Conservation (phyloP, 768 basidiomycete genomes). For the Phlebiopsis gigantea region DNA sequence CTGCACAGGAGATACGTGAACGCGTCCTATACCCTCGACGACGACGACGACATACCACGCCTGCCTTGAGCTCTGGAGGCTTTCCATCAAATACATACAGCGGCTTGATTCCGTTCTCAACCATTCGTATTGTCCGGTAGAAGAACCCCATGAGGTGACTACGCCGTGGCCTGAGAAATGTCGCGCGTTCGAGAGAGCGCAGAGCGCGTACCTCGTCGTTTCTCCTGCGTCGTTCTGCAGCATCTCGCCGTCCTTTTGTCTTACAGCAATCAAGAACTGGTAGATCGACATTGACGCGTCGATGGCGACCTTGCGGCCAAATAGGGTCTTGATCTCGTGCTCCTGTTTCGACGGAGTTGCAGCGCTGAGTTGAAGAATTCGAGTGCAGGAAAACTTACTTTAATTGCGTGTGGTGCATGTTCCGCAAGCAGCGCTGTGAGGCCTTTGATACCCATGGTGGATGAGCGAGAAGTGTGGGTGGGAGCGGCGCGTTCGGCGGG, state of each 20-base stretch:
- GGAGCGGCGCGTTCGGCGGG: background rate
- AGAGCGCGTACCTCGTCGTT: constrained; percentile 64
- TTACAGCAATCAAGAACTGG: constrained; percentile 96
- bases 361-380: constrained; percentile 1
- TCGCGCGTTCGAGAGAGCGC: background rate
- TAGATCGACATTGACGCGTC: constrained; percentile 98
- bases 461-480: background rate
- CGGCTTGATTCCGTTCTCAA: constrained; percentile 98
- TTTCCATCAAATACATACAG: constrained; percentile 98
- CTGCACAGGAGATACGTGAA: constrained; percentile 33
- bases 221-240: constrained; percentile 97
- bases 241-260: constrained; percentile 94
- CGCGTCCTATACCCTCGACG: background rate
- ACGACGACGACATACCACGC: constrained; percentile 66
- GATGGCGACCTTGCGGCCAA: constrained; percentile 97
- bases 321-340: constrained; percentile 94
- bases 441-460: constrained; percentile 88
- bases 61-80: constrained; percentile 95
- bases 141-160: constrained; percentile 99
- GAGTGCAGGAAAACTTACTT: constrained; percentile 20
- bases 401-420: constrained; percentile 83
- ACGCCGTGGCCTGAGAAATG: background rate
- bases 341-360: constrained; percentile 38
- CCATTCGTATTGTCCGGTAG: constrained; percentile 95
- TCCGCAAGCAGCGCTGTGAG: constrained; percentile 85